Evolutionary conservation across 768 basidiomycete species (phyloP).

Genomic region (Macrocybe gigantea): DNA sequence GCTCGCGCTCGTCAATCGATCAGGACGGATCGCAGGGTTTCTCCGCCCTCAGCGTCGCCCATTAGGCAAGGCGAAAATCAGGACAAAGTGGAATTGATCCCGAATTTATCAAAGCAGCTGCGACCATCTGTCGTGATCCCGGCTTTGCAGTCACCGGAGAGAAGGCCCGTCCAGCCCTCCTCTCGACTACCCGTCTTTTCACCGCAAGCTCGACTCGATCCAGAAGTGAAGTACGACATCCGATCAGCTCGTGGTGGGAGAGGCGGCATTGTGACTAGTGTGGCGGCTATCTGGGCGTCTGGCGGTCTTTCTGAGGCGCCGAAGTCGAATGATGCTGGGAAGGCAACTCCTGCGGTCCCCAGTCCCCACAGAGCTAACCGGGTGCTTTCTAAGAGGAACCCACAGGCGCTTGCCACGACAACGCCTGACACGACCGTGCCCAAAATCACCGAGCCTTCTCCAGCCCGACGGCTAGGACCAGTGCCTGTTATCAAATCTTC

Average conservation of each 20-base stretch:
- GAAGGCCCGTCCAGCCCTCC: slow-evolving; percentile 11
- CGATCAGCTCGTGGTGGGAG: slow-evolving; percentile 73
- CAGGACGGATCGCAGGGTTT: slow-evolving; percentile 29
- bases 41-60: slow-evolving; percentile 25
- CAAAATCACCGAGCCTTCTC: background rate
- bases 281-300: slow-evolving; percentile 69
- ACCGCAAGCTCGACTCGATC: slow-evolving; percentile 22
- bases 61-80: background rate
- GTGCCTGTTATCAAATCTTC: slow-evolving; percentile 47
- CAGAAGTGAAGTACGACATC: slow-evolving; percentile 63
- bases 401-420: background rate
- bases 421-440: background rate
- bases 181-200: slow-evolving; percentile 25
- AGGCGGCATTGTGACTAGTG: slow-evolving; percentile 69
- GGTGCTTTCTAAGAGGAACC: background rate
- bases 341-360: background rate
- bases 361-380: background rate
- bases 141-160: background rate
- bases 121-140: slow-evolving; percentile 2
- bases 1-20: slow-evolving; percentile 21
- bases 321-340: background rate
- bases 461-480: background rate
- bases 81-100: background rate
- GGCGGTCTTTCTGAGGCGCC: slow-evolving; percentile 21
- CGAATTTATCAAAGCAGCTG: slow-evolving; percentile 10